Conservation (phyloP, 352 stramenopile species). For the Phytophthora sp. region DNA sequence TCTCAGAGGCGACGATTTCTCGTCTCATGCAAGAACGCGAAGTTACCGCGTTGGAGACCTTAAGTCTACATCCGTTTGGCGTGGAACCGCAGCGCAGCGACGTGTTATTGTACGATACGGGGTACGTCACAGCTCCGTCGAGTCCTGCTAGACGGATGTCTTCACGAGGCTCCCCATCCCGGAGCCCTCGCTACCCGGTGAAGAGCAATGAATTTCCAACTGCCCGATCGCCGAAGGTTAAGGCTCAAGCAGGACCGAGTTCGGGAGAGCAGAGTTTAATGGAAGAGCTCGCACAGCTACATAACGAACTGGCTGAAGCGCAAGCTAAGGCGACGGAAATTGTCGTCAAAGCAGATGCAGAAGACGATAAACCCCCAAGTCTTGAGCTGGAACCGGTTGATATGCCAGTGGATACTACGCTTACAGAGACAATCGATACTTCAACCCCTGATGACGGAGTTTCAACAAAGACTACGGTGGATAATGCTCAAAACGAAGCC, state of each 20-base stretch:
- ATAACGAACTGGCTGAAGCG: conserved; percentile 40
- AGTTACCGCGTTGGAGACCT: conserved; percentile 48
- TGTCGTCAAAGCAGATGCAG: neutral
- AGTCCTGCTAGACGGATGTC: conserved; percentile 6
- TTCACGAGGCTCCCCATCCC: conserved; percentile 13
- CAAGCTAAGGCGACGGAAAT: conserved; percentile 10
- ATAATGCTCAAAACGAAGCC: neutral
- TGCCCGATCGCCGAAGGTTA: conserved; percentile 15
- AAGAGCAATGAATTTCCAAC: conserved; percentile 12
- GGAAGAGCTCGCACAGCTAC: conserved; percentile 39
- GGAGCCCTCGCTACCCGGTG: neutral
- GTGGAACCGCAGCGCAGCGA: conserved; percentile 15
- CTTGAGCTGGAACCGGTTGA: neutral
- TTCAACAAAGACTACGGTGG: neutral
- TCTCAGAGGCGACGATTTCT: conserved; percentile 68
- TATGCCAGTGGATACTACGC: too few species aligned
- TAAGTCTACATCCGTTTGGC: conserved; percentile 45
- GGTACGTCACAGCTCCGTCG: conserved; percentile 8
- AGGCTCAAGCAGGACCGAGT: conserved; percentile 11
- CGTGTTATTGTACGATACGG: conserved; percentile 19
- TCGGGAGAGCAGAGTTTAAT: conserved; percentile 43
- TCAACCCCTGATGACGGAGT: too few species aligned
- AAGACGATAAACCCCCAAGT: neutral
- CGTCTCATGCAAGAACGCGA: conserved; percentile 64
- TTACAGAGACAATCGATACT: too few species aligned